These are phyloP conservation scores for Hypoxylon perforatum DNA, from an alignment of 495 filamentous ascomycete genomes.

Conservation along the genomic window DNA sequence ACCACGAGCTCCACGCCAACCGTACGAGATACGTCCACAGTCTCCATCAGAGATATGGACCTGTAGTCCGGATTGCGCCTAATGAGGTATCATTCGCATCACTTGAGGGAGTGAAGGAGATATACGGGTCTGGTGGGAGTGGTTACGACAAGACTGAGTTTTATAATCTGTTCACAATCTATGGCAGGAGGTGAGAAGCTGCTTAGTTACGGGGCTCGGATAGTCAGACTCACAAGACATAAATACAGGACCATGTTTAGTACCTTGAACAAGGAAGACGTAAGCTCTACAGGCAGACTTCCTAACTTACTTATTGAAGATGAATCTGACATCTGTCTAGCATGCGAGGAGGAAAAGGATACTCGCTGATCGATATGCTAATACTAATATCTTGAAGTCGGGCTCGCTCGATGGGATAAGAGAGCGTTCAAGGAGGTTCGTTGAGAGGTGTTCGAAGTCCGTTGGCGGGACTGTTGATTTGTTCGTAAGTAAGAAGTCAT, in stretches of 20 bases:
- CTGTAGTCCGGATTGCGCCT: slow-evolving; percentile 66
- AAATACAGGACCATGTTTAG: slow-evolving; percentile 69
- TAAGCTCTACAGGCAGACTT: slow-evolving; percentile 39
- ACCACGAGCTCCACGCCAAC: slow-evolving; percentile 65
- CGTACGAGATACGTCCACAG: slow-evolving; percentile 65
- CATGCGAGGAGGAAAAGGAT: slow-evolving; percentile 69
- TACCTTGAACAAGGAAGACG: slow-evolving; percentile 65
- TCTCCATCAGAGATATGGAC: slow-evolving; percentile 66
- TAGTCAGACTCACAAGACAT: slow-evolving; percentile 18
- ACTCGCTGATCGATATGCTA: slow-evolving; percentile 73
- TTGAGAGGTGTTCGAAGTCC: slow-evolving; percentile 58
- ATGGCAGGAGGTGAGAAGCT: slow-evolving; percentile 58
- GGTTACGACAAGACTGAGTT: slow-evolving; percentile 77
- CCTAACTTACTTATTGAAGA: not conserved
- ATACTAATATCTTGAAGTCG: slow-evolving; percentile 69
- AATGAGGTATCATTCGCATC: slow-evolving; percentile 72
- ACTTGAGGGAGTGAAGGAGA: slow-evolving; percentile 69
- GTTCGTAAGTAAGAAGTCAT: slow-evolving; percentile 58
- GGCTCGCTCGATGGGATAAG: slow-evolving; percentile 64
- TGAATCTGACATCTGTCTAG: slow-evolving; percentile 46
- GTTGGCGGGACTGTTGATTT: slow-evolving; percentile 61
- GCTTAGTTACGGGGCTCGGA: not conserved
- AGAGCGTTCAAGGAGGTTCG: slow-evolving; percentile 63
- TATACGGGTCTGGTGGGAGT: slow-evolving; percentile 72
- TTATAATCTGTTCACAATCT: slow-evolving; percentile 71